Evolutionary conservation across 805 yeast genomes (phyloP).

Genomic region (Geotrichum ghanense): DNA sequence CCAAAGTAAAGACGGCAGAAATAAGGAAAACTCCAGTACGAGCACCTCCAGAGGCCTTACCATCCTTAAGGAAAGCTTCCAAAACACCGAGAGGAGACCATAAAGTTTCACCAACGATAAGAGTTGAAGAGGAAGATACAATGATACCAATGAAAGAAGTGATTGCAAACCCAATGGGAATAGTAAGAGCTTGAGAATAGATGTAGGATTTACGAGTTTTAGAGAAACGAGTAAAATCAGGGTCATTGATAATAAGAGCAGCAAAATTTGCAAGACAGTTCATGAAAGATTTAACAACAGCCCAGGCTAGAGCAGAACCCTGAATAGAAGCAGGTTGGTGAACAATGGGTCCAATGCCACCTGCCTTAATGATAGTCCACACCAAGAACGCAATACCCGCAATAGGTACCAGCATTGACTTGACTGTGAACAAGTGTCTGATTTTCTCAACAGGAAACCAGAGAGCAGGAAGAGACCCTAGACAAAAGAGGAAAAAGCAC

Average conservation of each 20-base stretch:
- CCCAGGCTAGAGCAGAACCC: conserved; percentile 69
- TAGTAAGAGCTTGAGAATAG: conserved; percentile 49
- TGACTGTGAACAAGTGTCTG: conserved; percentile 73
- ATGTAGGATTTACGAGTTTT: conserved; percentile 39
- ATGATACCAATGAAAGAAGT: conserved; percentile 79
- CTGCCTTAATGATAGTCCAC: conserved; percentile 75
- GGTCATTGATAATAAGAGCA: conserved; percentile 77
- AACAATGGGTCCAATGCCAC: conserved; percentile 67
- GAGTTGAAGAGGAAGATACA: conserved; percentile 67
- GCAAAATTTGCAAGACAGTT: conserved; percentile 78
- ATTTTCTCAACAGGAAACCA: conserved; percentile 75
- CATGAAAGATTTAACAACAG: conserved; percentile 68
- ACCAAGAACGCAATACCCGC: conserved; percentile 76
- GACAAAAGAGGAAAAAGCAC: conserved; percentile 74
- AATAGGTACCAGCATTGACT: conserved; percentile 66
- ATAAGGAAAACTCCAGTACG: conserved; percentile 75
- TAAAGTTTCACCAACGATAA: conserved; percentile 53
- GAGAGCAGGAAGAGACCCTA: conserved; percentile 65
- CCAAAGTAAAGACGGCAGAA: conserved; percentile 57
- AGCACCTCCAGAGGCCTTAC: conserved; percentile 31
- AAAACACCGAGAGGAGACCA: conserved; percentile 84
- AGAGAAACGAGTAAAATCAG: conserved; percentile 82
- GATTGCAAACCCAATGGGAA: conserved; percentile 68
- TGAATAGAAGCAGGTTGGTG: conserved; percentile 40
- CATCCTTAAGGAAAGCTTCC: conserved; percentile 44